Evolutionary conservation across 805 yeast genomes (phyloP).

Genomic region (Candida boleticola): DNA sequence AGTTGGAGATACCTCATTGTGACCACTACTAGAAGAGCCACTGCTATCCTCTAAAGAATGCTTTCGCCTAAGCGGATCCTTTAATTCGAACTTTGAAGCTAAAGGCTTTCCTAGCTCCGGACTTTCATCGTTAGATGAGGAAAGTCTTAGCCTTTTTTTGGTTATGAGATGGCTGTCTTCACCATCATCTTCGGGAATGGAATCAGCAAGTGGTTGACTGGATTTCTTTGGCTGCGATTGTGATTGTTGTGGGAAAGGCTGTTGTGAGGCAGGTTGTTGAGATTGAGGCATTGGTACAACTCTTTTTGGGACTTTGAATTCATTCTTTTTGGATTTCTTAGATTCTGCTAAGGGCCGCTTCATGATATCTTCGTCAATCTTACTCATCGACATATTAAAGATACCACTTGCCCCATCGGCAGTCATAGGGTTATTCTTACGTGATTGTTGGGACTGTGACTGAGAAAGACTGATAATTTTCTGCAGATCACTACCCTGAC

Average conservation of each 20-base stretch:
- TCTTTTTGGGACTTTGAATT: slow-evolving; percentile 43
- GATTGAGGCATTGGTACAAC: slow-evolving; percentile 44
- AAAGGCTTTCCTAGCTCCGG: slow-evolving; percentile 2
- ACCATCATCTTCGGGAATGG: not conserved
- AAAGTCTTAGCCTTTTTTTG: no score
- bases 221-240: not conserved
- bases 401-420: slow-evolving; percentile 29
- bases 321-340: slow-evolving; percentile 24
- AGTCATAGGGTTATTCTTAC: slow-evolving; percentile 29
- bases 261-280: slow-evolving; percentile 21
- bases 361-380: slow-evolving; percentile 43
- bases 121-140: slow-evolving; percentile 1
- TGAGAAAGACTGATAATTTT: slow-evolving; percentile 60
- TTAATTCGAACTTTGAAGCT: not conserved
- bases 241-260: not conserved
- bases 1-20: not conserved
- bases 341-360: slow-evolving; percentile 37
- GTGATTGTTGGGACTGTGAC: slow-evolving; percentile 64
- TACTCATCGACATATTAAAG: slow-evolving; percentile 33
- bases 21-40: not conserved
- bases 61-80: not conserved
- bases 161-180: not conserved
- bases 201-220: not conserved
- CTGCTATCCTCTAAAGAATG: slow-evolving; percentile 1
- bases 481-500: slow-evolving; percentile 17